Evolutionary conservation across 495 filamentous ascomycete genomes (phyloP), one percentile per base, ranked within the genome.

Genomic region (Trypethelium eluteriae): DNA sequence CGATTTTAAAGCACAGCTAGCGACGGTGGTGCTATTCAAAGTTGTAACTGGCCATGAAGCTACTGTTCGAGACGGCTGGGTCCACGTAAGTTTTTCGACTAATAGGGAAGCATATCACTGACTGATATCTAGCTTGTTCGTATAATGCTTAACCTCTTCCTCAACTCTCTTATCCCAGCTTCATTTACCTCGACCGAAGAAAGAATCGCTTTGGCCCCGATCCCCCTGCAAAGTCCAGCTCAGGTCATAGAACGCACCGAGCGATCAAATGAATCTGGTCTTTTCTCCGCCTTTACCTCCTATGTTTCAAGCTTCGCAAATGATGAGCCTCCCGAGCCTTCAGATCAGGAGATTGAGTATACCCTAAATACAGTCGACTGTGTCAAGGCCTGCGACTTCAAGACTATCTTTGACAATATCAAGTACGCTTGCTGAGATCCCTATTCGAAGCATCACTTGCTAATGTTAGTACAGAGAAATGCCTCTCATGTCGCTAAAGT

Each of bases 231-330:
- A 71, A 87, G 83, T 2, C 91, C 95, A n/a, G 93, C 89, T 16
- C 92, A 96, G 70, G 84, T 99, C 50, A 92, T 99, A 49, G 95
- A 98, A 70, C 87, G 94, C 34, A 90, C 86, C 44, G 82, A 88
- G 50, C 89, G 89, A 66, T 79, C 85, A 39, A 85, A 77, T 67
- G 94, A 99, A 34, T 83, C 85, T 2, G 92, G 95, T 6, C 81
- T 99, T 32, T 89, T 99, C 72, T 96, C 92, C 3, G 91, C 94
- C 4, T 89, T 99, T 67, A 92, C 93, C 1, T 96, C 90, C 4
- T 98, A 97, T 69, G 89, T 99, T 32, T 95, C 93, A n/a, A 97
- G 92, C 74, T 97, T 98, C 79, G 94, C 95, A 36, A 95, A 92
- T 18, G 95, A 97, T 74, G 94, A 99, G 70, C 94, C 94, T 10